Evolutionary conservation across 2,329 filamentous ascomycete genomes (phyloP), one percentile per base, ranked within the genome.

Genomic region (Zymoseptoria crescenta): DNA sequence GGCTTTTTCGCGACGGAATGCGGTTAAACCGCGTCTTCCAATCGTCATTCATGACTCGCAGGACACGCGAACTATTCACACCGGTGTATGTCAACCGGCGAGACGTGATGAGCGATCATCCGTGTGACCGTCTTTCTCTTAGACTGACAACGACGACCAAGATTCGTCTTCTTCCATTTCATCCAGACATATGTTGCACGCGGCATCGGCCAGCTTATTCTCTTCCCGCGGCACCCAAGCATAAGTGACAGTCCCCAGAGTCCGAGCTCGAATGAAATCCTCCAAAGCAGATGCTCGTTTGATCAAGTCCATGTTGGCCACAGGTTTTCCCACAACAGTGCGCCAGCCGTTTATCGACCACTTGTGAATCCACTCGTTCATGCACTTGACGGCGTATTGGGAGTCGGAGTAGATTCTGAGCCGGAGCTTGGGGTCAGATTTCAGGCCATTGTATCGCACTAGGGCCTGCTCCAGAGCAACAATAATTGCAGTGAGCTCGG

Each of bases 101-200:
- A 30, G 29, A 8, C 29, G 29, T 30, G 10, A 30, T 30, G 29
- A 30, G 29, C 8, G 29, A 10, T 30, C 8, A 30, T 8, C 29
- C 29, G 8, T 2, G 29, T 30, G 29, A 10, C 29, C 29, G 29
- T 2, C 29, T 30, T 30, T 30, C 29, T 2, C 29, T 30, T 10
- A 8, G 10, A 30, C 8, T 8, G 29, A 8, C 29, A 30, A 8
- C 8, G 8, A 30, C 29, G 8, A 30, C 29, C 8, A 30, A 30
- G 29, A 10, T 8, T 30, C 8, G 8, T 30, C 29, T 10, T 10
- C 10, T 30, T 30, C 29, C 48, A 49, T 49, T 24, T 49, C 21
- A 49, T 49, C 48, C 48, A 49, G 21, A 19, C 21, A 19, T 24
- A 4, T 49, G 21, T 49, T 49, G 78, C 58, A 78, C 19, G 48